Evolutionary conservation across 2,329 filamentous ascomycete genomes (phyloP).

Genomic region (Trichophyton schoenleinii): DNA sequence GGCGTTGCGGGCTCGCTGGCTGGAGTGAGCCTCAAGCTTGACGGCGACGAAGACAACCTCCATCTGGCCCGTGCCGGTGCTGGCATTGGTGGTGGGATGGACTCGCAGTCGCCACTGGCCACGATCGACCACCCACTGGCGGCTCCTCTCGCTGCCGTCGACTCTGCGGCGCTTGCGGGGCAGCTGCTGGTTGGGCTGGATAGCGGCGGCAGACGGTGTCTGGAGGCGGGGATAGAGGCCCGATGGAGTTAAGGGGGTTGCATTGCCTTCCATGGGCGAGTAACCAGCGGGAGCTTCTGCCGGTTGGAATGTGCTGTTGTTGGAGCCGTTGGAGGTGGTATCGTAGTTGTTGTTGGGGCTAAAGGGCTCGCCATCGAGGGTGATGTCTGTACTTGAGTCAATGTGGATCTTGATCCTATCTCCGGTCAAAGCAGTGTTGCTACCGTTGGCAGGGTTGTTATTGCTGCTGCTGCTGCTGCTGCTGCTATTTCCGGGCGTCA

Average conservation of each 20-base stretch:
- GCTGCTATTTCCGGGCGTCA: conserved; percentile 50
- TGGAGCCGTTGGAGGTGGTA: not conserved
- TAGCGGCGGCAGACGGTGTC: not conserved
- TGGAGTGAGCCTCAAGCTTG: conserved; percentile 59
- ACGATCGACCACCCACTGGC: conserved; percentile 50
- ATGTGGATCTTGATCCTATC: conserved; percentile 55
- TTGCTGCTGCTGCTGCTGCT: conserved; percentile 32
- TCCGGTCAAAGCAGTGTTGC: conserved; percentile 49
- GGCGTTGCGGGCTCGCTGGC: conserved; percentile 54
- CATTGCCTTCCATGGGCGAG: not conserved
- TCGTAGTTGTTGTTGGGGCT: not conserved
- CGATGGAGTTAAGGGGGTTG: not conserved
- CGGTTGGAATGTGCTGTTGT: not conserved
- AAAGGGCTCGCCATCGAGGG: conserved; percentile 27
- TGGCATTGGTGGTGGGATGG: conserved; percentile 31
- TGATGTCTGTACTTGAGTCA: conserved; percentile 37
- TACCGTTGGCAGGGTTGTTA: conserved; percentile 40
- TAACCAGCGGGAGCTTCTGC: not conserved
- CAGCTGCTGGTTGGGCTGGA: conserved; percentile 10
- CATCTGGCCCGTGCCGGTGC: conserved; percentile 32
- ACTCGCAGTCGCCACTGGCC: conserved; percentile 64
- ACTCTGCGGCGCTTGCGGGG: conserved; percentile 34
- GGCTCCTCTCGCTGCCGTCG: conserved; percentile 30
- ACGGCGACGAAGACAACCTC: conserved; percentile 65
- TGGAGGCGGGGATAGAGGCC: conserved; percentile 1